Evolutionary conservation across 2,329 filamentous ascomycete genomes (phyloP).

Genomic region (Alternaria panax): DNA sequence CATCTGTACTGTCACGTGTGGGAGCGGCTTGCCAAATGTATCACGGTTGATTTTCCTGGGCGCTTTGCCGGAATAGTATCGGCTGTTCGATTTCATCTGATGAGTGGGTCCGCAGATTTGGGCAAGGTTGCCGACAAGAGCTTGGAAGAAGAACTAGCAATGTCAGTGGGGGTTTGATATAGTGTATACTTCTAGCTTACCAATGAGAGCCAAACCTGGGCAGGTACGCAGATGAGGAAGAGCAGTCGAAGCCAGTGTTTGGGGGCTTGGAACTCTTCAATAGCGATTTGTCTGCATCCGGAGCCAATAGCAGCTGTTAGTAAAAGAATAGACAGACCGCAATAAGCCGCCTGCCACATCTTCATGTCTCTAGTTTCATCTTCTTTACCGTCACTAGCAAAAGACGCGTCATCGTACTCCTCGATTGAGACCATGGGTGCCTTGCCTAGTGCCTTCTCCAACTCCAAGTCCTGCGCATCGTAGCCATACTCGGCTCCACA

Average conservation of each 20-base stretch:
- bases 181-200: constrained; percentile 39
- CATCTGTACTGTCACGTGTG: constrained; percentile 79
- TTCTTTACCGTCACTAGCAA: constrained; percentile 43
- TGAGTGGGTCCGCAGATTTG: constrained; percentile 77
- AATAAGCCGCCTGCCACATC: constrained; percentile 64
- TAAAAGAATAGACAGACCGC: constrained; percentile 61
- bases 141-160: constrained; percentile 45
- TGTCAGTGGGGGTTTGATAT: background rate
- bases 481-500: constrained; percentile 61
- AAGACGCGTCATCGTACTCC: constrained; percentile 29
- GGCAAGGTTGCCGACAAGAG: constrained; percentile 32
- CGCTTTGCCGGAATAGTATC: constrained; percentile 75
- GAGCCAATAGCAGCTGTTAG: constrained; percentile 62
- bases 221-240: constrained; percentile 60
- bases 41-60: constrained; percentile 61
- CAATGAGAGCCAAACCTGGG: constrained; percentile 67
- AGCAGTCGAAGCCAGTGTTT: constrained; percentile 61
- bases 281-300: constrained; percentile 64
- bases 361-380: constrained; percentile 57
- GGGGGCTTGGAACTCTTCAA: constrained; percentile 63
- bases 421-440: constrained; percentile 20
- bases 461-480: constrained; percentile 47
- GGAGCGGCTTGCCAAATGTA: constrained; percentile 61
- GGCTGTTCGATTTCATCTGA: constrained; percentile 77
- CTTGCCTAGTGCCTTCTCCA: constrained; percentile 40